Percentiles rank a stretch among this genome's conserved stretches.
Conservation (phyloP, 139 green algal species). For the Desmodesmus armatus region DNA sequence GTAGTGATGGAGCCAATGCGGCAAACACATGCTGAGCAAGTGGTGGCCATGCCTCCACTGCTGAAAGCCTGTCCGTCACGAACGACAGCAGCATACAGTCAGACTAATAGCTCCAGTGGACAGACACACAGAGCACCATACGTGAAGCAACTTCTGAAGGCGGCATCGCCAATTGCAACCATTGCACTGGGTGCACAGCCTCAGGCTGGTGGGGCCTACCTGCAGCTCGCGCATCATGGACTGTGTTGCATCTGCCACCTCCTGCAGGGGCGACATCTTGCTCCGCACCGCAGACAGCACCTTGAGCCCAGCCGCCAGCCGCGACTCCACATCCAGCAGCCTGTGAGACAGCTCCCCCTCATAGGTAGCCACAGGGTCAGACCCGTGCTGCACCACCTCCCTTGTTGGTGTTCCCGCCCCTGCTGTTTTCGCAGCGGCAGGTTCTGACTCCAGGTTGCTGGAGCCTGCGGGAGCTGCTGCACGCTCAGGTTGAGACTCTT, state of each 20-base stretch:
- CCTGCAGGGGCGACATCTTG: slow-evolving; percentile 20
- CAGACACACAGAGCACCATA: too few species aligned
- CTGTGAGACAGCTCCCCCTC: neutral
- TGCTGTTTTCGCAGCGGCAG: neutral
- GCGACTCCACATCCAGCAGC: neutral
- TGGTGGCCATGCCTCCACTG: too few species aligned
- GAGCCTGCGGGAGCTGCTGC: neutral
- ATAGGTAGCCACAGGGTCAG: neutral
- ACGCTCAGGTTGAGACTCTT: neutral
- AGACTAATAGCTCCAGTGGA: too few species aligned
- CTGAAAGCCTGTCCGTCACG: too few species aligned
- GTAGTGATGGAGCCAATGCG: too few species aligned
- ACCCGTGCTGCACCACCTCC: neutral
- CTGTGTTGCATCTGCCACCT: slow-evolving; percentile 30
- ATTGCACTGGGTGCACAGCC: too few species aligned
- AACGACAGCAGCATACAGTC: too few species aligned
- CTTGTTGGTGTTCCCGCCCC: neutral
- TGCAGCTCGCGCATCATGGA: slow-evolving; percentile 23
- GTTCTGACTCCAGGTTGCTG: neutral
- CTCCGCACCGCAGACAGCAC: slow-evolving; percentile 13
- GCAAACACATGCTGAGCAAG: too few species aligned
- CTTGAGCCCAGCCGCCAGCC: slow-evolving; percentile 3
- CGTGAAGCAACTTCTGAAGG: too few species aligned
- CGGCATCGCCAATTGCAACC: too few species aligned
- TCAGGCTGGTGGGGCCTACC: too few species aligned